Base-by-base conservation (phyloP, 805 yeast genomes). In the Candida jianshihensis region DNA sequence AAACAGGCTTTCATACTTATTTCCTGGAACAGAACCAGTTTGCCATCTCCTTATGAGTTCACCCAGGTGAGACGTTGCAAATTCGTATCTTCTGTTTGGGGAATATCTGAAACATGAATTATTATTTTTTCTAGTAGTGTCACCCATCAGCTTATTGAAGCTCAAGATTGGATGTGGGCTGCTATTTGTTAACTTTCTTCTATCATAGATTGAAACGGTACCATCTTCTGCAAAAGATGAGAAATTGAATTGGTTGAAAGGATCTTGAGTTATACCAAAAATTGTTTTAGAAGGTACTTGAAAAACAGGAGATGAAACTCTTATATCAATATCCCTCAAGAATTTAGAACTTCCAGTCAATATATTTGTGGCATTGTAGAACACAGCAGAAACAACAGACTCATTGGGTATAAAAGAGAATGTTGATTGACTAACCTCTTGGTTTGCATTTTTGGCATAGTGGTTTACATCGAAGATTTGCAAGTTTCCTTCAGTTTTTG, bases 201-300 rank as follows among this genome's bases (percentile, higher is more conserved):
- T 68, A 54, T 84, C 95, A 85, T 89, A 89, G 7, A 89, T 66
- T 0, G 90, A 80, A 34, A 88, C 60, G 0, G 92, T 74, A 2
- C 96, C 95, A 50, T 84, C 90, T 47, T 88, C 96, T 35, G 85
- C 75, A 43, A 74, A 74, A 0, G 94, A 78, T 14, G 86, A 75
- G 56, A 89, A 85, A 42, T 73, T 68, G 56, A 74, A 70, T 11
- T 69, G 70, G 49, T 78, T 76, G 51, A 75, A 75, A 4, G 83
- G 90, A 52, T 85, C 89, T 21, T 79, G 64, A 8, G 73, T 67
- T 31, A 89, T 68, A 15, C 82, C 82, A 47, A 75, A 67, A 0
- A 88, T 76, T 40, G 84, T 73, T 47, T 80, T 75, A 1, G 94
- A 81, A 3, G 89, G 81, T 49, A 83, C 68, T 54, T 85, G 95